Percentiles rank a stretch among this genome's conserved stretches.
Conservation (phyloP, 805 yeast species). For the Sporopachydermia lactativora region DNA sequence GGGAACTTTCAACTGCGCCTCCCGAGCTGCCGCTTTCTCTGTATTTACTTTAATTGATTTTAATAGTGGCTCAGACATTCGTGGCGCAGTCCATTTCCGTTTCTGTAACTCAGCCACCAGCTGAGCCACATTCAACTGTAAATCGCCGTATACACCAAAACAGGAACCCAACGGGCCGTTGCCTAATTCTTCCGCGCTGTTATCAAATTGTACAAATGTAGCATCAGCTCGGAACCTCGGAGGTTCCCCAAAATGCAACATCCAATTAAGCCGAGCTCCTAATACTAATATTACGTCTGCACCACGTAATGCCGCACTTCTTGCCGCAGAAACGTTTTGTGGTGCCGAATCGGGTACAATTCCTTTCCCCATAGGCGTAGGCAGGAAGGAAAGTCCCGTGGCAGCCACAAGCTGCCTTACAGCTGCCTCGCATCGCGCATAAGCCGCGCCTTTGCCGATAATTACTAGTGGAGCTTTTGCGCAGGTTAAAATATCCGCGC, state of each 20-base stretch:
- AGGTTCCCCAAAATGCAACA: conserved; percentile 47
- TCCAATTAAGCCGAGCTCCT: conserved; percentile 67
- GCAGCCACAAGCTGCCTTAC: conserved; percentile 27
- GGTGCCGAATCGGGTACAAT: conserved; percentile 35
- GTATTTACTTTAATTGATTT: conserved; percentile 20
- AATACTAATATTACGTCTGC: conserved; percentile 47
- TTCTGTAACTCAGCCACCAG: conserved; percentile 20
- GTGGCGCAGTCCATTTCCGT: conserved; percentile 20
- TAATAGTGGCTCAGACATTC: conserved; percentile 15
- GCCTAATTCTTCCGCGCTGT: conserved; percentile 38
- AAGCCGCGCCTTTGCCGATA: conserved; percentile 55
- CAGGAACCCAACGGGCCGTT: conserved; percentile 23
- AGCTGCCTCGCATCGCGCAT: conserved; percentile 25
- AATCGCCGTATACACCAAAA: conserved; percentile 43
- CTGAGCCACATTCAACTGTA: conserved; percentile 25
- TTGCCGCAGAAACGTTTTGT: conserved; percentile 43
- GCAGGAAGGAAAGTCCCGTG: conserved; percentile 41
- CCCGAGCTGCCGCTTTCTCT: conserved; percentile 21
- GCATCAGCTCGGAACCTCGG: conserved; percentile 36
- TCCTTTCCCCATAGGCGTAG: conserved; percentile 76
- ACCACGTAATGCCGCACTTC: conserved; percentile 40
- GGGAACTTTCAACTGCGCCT: conserved; percentile 14
- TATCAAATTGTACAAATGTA: conserved; percentile 44
- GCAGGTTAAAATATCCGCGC: conserved; percentile 19
- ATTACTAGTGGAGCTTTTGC: conserved; percentile 39